A percentile compares a stretch with the other conserved stretches of the same genome.
phyloP scores from a whole-genome alignment of 805 yeast genomes.

The Kazachstania africana region DNA sequence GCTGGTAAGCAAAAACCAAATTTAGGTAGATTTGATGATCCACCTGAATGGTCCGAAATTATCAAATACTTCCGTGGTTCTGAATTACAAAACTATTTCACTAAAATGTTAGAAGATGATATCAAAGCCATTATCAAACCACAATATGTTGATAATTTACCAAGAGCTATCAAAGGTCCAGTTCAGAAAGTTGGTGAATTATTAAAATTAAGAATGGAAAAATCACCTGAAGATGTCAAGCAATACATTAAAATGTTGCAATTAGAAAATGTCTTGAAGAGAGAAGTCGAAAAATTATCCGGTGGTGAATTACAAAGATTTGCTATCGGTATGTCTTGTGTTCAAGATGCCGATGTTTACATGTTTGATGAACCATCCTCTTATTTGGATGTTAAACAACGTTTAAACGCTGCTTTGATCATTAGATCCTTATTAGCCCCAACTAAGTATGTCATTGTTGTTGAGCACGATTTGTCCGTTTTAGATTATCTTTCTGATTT shows the following conservation, averaged over 20 bases:
- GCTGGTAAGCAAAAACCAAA: conserved; percentile 98
- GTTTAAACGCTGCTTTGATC: conserved; percentile 92
- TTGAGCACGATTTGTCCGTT: conserved; percentile 97
- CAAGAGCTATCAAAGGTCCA: conserved; percentile 90
- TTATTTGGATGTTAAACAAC: conserved; percentile 95
- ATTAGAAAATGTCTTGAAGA: conserved; percentile 58
- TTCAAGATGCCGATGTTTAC: conserved; percentile 88
- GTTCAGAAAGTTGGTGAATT: conserved; percentile 77
- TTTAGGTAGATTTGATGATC: conserved; percentile 85
- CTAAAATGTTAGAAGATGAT: conserved; percentile 85
- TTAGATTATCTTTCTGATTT: conserved; percentile 94
- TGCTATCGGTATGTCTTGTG: conserved; percentile 95
- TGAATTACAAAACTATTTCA: conserved; percentile 91
- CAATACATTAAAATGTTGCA: conserved; percentile 61
- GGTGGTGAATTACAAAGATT: conserved; percentile 99
- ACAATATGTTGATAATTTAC: conserved; percentile 95
- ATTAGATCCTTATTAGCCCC: conserved; percentile 76
- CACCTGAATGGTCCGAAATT: conserved; percentile 96
- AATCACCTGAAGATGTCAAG: conserved; percentile 49
- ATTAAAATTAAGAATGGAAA: conserved; percentile 64
- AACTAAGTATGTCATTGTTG: conserved; percentile 82
- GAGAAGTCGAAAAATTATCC: conserved; percentile 83
- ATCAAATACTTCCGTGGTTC: conserved; percentile 89
- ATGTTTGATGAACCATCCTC: conserved; percentile 99
- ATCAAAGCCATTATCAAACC: conserved; percentile 97